Evolutionary conservation across 2,329 filamentous ascomycete genomes (phyloP).

Genomic region (Ophiostoma triangulosporum): DNA sequence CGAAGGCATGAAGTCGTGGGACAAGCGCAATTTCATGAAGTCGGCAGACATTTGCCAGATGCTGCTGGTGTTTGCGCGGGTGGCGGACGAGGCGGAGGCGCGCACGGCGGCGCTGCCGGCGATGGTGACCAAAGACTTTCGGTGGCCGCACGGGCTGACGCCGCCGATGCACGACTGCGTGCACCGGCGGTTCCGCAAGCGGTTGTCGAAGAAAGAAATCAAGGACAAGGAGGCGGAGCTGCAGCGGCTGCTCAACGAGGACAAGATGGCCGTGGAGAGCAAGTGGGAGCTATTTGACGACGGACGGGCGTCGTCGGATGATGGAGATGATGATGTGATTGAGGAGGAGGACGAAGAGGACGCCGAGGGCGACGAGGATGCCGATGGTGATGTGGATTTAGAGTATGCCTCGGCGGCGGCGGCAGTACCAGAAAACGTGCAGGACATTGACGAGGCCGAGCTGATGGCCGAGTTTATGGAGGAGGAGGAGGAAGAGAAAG

Average conservation of each 20-base stretch:
- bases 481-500: conserved; percentile 36
- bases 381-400: conserved; percentile 41
- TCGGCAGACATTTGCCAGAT: conserved; percentile 82
- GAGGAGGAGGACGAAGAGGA: conserved; percentile 51
- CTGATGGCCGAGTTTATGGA: conserved; percentile 27
- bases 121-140: conserved; percentile 55
- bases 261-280: conserved; percentile 46
- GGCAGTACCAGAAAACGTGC: conserved; percentile 14
- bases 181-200: conserved; percentile 71
- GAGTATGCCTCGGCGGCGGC: conserved; percentile 27
- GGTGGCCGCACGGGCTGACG: conserved; percentile 75
- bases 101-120: conserved; percentile 52
- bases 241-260: conserved; percentile 56
- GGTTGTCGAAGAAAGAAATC: conserved; percentile 69
- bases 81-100: conserved; percentile 53
- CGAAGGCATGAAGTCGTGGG: conserved; percentile 89
- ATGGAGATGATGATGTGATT: conserved; percentile 21
- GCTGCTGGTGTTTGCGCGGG: conserved; percentile 61
- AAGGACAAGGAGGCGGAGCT: conserved; percentile 74
- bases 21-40: conserved; percentile 77
- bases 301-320: conserved; percentile 14
- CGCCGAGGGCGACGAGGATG: conserved; percentile 38
- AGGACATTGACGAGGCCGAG: conserved; percentile 21
- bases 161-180: conserved; percentile 78
- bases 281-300: conserved; percentile 53